Conservation (phyloP, 345 rosid genomes). For the Eucalyptus regnans region DNA sequence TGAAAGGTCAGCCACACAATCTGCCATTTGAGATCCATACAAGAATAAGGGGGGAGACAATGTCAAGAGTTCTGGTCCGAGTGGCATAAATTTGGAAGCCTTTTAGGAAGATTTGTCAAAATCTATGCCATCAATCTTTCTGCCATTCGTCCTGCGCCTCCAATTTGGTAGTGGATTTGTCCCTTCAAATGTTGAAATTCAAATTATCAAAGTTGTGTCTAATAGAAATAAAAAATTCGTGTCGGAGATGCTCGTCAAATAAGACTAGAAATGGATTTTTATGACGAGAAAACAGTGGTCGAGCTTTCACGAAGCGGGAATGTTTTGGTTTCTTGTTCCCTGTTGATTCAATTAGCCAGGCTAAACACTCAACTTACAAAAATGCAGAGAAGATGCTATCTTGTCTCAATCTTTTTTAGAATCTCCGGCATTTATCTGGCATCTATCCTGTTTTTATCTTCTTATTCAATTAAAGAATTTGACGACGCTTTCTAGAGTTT, state of each 20-base stretch:
- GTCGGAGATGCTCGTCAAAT: background rate
- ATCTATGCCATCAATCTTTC: background rate
- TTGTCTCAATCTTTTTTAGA: background rate
- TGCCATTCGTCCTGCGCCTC: background rate
- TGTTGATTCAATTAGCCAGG: background rate
- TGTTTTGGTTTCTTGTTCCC: background rate
- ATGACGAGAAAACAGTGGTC: background rate
- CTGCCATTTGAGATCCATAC: background rate
- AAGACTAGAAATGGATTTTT: background rate
- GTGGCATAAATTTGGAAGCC: background rate
- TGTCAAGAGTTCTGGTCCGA: background rate
- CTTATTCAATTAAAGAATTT: background rate
- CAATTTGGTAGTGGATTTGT: background rate
- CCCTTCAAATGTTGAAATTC: background rate
- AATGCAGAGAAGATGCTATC: background rate
- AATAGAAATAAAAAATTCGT: background rate
- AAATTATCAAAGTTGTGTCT: background rate
- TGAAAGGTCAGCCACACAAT: background rate
- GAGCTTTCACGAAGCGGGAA: background rate
- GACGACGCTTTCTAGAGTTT: background rate
- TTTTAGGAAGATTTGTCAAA: background rate
- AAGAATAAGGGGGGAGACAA: accelerated
- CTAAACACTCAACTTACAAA: background rate
- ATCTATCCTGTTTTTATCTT: background rate
- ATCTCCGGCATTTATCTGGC: background rate